Base-by-base conservation (phyloP, 768 basidiomycete genomes). In the Crassisporium funariophilum region DNA sequence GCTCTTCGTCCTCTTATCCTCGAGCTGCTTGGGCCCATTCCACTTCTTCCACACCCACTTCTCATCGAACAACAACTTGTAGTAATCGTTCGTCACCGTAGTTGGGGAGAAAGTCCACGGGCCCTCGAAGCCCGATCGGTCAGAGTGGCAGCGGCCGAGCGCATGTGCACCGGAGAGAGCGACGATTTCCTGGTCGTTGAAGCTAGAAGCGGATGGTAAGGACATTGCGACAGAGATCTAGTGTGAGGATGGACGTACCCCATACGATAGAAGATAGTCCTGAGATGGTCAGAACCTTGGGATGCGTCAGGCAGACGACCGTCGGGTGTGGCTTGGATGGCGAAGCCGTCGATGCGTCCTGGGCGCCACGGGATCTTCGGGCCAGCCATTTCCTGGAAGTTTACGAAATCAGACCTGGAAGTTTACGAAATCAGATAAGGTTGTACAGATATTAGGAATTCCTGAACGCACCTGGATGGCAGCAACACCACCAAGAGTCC, bases 41-140 rank as follows among this genome's bases (percentile, higher is more conserved):
- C 95, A 98, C 69, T 94, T 95, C 71, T 79, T 88, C 94, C 94
- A 95, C n/a, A 83, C 76, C 89, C 90, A 91, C 81, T 83, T 91
- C 76, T 97, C 93, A 57, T 84, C 78, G 58, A 92, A 82, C 47
- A 99, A 76, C 20, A 98, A 80, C 58, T 83, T 84, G 81, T 72
- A 94, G 73, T 74, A 95, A 60, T 91, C 90, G 65, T 95, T 94
- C 33, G 88, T 86, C 58, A 94, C 64, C 2, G 90, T 90, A 16
- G 82, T 90, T 3, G 94, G 93, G 12, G 91, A 90, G 81, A 95
- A 94, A 2, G 93, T 93, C 91, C 89, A 93, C n/a, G 90, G 92
- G 9, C 89, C 92, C 5, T 89, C 84, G 64, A 86, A 95, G 35
- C 56, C 71, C 54, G 61, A 81, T 79, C 91, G 82, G 68, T 90